Conservation (phyloP, 192 early-diverging fungal genomes). For the Coemansia erecta region DNA sequence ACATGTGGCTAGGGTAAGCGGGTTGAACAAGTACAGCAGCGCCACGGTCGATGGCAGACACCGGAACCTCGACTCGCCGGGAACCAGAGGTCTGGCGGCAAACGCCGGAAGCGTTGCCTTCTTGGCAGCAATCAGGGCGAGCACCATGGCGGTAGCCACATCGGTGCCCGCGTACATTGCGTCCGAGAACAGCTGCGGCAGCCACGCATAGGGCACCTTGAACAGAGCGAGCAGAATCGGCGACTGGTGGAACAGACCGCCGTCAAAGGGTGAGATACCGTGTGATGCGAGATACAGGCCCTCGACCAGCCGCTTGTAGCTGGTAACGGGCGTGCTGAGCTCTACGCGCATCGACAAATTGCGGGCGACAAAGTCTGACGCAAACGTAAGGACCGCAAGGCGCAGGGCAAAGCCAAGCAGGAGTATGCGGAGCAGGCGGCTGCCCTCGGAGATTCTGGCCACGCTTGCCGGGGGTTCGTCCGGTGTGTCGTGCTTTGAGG, state of each 20-base stretch:
- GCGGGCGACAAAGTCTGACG: constrained; percentile 29
- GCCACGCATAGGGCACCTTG: constrained; percentile 48
- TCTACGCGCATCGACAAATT: constrained; percentile 64
- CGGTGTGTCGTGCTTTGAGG: not conserved
- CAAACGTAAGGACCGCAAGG: constrained; percentile 50
- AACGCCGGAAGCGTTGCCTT: constrained; percentile 15
- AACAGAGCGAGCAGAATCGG: constrained; percentile 79
- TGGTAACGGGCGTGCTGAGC: constrained; percentile 83
- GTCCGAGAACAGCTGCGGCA: constrained; percentile 56
- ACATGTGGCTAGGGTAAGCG: constrained; percentile 73
- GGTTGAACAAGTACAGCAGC: constrained; percentile 74
- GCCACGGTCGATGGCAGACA: constrained; percentile 42
- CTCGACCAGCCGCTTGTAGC: constrained; percentile 82
- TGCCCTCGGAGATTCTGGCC: constrained; percentile 11
- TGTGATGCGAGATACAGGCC: constrained; percentile 76
- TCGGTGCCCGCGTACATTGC: constrained; percentile 66
- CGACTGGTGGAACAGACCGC: constrained; percentile 87
- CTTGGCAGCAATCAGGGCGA: constrained; percentile 59
- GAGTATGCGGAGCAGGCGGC: constrained; percentile 18
- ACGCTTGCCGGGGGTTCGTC: not conserved
- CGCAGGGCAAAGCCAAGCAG: constrained; percentile 23
- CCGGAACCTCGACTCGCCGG: constrained; percentile 47
- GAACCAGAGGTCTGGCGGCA: constrained; percentile 19
- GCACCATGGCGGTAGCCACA: constrained; percentile 58
- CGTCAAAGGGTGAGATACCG: constrained; percentile 82